These are phyloP conservation scores for Trichosporon sp. DNA, from an alignment of 1,284 basidiomycete species.

Conservation along the genomic window DNA sequence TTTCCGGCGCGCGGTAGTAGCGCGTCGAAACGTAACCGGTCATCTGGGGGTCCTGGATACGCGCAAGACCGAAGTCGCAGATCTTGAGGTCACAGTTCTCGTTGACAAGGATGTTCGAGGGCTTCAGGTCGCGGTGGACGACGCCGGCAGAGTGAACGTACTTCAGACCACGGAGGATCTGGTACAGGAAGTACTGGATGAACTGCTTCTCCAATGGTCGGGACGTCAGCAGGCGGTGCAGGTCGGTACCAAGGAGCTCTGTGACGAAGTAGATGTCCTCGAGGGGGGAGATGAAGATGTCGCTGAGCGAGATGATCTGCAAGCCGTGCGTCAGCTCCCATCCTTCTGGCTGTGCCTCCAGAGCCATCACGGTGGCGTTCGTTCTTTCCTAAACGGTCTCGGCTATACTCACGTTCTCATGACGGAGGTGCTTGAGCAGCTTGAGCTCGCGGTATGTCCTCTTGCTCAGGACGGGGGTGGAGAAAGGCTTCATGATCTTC, in stretches of 20 bases:
- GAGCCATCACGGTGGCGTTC: background rate
- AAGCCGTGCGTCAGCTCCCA: background rate
- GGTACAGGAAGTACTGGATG: constrained; percentile 99
- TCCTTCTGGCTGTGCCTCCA: background rate
- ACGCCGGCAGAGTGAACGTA: constrained; percentile 99
- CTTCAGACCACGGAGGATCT: constrained; percentile 96
- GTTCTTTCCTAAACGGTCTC: background rate
- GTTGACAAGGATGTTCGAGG: constrained; percentile 98
- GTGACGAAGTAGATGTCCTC: constrained; percentile 99
- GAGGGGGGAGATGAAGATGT: constrained; percentile 98
- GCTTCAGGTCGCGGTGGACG: constrained; percentile 98
- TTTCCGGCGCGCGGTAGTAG: constrained; percentile 98
- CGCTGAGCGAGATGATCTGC: constrained; percentile 95
- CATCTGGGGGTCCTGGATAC: constrained; percentile 93
- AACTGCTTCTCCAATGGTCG: constrained; percentile 98
- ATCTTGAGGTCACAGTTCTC: constrained; percentile 99
- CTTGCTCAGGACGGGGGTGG: constrained; percentile 95
- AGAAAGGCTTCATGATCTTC: constrained; percentile 99
- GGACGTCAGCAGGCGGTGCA: constrained; percentile 93
- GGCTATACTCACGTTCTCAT: constrained; percentile 74
- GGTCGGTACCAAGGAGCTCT: constrained; percentile 96
- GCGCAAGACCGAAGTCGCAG: constrained; percentile 96
- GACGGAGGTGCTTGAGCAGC: constrained; percentile 95
- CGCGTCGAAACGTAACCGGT: constrained; percentile 98
- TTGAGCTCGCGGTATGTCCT: constrained; percentile 98